Percentiles rank a stretch among this genome's conserved stretches.
These are phyloP conservation scores for Thermomucor indicae-seudaticae DNA, from an alignment of 371 early-diverging fungal species.

Conservation along the genomic window DNA sequence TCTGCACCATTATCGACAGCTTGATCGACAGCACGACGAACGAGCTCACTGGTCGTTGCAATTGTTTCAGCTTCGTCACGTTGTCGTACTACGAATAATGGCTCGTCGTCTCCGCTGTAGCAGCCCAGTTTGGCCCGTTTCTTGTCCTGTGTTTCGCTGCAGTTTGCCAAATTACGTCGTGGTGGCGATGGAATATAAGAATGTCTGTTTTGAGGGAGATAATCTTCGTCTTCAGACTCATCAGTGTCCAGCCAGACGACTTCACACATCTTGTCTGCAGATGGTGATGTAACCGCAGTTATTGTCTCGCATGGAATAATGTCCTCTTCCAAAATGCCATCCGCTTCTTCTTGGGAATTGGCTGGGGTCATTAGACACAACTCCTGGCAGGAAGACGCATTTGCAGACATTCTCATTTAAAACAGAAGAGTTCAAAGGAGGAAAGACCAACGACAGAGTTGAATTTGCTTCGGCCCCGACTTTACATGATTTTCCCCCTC, in stretches of 20 bases:
- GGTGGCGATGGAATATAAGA: conserved; percentile 9
- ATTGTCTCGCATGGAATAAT: too few species aligned
- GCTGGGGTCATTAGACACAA: too few species aligned
- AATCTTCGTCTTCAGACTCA: conserved; percentile 40
- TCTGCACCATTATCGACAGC: conserved; percentile 53
- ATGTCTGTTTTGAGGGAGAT: conserved; percentile 25
- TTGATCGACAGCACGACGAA: conserved; percentile 43
- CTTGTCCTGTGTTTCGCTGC: background rate
- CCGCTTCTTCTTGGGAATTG: too few species aligned
- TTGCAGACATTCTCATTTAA: too few species aligned
- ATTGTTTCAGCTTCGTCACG: background rate
- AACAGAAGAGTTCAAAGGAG: too few species aligned
- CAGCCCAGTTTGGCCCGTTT: conserved; percentile 5
- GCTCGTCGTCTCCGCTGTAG: background rate
- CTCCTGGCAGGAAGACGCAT: too few species aligned
- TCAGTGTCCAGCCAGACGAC: conserved; percentile 41
- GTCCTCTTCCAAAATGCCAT: too few species aligned
- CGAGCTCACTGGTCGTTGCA: conserved; percentile 21
- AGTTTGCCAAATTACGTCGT: conserved; percentile 1
- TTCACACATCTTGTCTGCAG: background rate
- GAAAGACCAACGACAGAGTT: too few species aligned
- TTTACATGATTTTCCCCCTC: too few species aligned
- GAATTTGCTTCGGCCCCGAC: too few species aligned
- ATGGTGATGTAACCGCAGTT: too few species aligned
- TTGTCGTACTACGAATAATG: background rate